Conservation (phyloP, 352 stramenopile genomes). For the Phytophthora lateralis region DNA sequence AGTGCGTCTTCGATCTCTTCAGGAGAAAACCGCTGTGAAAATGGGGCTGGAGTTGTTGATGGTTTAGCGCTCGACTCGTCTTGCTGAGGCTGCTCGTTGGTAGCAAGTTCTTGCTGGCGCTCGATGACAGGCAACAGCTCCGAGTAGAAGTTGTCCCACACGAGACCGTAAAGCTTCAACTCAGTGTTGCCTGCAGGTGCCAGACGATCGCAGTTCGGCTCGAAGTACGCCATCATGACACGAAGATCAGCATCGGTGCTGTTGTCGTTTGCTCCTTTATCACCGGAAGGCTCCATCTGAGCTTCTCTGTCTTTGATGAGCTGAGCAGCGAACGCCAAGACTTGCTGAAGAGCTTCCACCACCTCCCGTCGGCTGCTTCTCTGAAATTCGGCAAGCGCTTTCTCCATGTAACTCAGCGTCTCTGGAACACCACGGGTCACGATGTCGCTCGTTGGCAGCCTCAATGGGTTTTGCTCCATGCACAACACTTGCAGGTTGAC, state of each 20-base stretch:
- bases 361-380: conserved; percentile 48
- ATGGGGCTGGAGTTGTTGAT: conserved; percentile 3
- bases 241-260: conserved; percentile 23
- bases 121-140: conserved; percentile 51
- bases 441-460: conserved; percentile 52
- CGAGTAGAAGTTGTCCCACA: conserved; percentile 62
- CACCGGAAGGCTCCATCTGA: background rate
- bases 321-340: conserved; percentile 44
- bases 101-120: conserved; percentile 21
- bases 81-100: background rate
- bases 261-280: background rate
- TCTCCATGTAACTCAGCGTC: conserved; percentile 63
- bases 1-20: conserved; percentile 66
- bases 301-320: conserved; percentile 12
- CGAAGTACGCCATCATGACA: conserved; percentile 48
- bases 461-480: conserved; percentile 71
- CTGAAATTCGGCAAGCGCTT: conserved; percentile 53
- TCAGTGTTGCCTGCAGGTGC: conserved; percentile 35
- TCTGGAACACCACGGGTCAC: conserved; percentile 49
- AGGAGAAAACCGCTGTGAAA: conserved; percentile 36
- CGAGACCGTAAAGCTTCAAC: conserved; percentile 58
- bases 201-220: conserved; percentile 49
- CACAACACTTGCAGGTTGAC: conserved; percentile 39
- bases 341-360: conserved; percentile 50
- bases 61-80: background rate